Percentiles rank a stretch among this genome's conserved stretches.
These are phyloP conservation scores for Sisymbrium irio DNA, from an alignment of 345 rosid species.

Conservation along the genomic window DNA sequence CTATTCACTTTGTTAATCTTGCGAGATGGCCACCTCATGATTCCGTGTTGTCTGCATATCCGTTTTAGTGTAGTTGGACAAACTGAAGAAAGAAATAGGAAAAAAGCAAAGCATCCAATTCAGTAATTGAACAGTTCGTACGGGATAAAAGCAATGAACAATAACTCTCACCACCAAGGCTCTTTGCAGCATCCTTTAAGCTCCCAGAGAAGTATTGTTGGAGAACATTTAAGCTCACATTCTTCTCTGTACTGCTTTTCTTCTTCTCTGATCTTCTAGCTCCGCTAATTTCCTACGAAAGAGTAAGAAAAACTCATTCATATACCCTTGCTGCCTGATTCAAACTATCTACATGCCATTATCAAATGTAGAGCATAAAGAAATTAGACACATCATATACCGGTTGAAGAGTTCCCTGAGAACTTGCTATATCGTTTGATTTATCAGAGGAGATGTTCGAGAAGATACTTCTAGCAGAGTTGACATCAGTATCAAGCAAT, in stretches of 20 bases:
- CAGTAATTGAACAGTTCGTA: neutral
- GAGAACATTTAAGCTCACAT: constrained; percentile 79
- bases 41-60: constrained; percentile 94
- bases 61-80: constrained; percentile 95
- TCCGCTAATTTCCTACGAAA: constrained; percentile 43
- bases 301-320: neutral
- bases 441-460: constrained; percentile 36
- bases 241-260: constrained; percentile 76
- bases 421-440: constrained; percentile 33
- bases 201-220: constrained; percentile 91
- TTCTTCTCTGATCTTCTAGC: constrained; percentile 60
- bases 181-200: constrained; percentile 92
- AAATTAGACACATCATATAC: constrained; percentile 32
- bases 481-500: constrained; percentile 35
- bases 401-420: constrained; percentile 44
- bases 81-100: constrained; percentile 39
- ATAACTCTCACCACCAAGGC: constrained; percentile 73
- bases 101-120: constrained; percentile 19
- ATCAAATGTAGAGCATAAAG: neutral
- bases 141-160: neutral
- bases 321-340: neutral
- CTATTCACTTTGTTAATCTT: constrained; percentile 91
- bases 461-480: constrained; percentile 34
- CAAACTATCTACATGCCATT: neutral
- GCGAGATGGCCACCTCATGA: constrained; percentile 92